Conservation (phyloP, 768 basidiomycete genomes). For the Boletus rubropictus region DNA sequence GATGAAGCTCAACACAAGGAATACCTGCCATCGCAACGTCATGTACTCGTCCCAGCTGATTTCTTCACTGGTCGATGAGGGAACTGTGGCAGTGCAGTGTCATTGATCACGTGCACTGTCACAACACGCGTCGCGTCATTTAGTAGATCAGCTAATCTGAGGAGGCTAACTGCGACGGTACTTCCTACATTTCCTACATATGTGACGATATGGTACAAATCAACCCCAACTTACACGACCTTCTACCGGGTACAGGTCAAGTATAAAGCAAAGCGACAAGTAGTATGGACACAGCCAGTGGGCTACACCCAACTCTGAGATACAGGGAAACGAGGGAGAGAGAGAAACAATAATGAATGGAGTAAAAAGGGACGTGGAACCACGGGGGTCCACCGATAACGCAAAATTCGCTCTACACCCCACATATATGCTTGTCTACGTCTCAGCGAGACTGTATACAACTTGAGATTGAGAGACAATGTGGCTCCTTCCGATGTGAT, state of each 20-base stretch:
- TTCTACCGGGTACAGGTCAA: constrained; percentile 19
- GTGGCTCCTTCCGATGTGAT: constrained; percentile 17
- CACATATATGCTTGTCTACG: constrained; percentile 6
- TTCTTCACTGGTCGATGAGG: not conserved
- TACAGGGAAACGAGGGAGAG: constrained; percentile 11
- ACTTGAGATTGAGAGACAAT: constrained; percentile 19
- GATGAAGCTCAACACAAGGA: not conserved
- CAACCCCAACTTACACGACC: constrained; percentile 9
- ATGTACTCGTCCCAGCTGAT: not conserved
- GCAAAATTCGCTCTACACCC: constrained; percentile 16
- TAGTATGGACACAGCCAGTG: constrained; percentile 10
- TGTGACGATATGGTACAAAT: constrained; percentile 21
- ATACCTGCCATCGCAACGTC: constrained; percentile 20
- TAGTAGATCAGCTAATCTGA: constrained; percentile 3
- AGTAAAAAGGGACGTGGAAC: constrained; percentile 5
- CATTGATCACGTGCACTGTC: constrained; percentile 25
- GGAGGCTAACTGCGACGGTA: too few relatives aligned
- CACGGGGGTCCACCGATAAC: constrained; percentile 12
- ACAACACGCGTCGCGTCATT: constrained; percentile 25
- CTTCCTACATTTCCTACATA: constrained; percentile 14
- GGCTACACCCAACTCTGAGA: constrained; percentile 7
- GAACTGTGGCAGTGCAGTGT: constrained; percentile 18
- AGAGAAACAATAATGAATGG: constrained; percentile 1
- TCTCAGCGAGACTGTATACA: constrained; percentile 16
- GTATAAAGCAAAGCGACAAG: constrained; percentile 18